Percentiles rank a stretch among this genome's conserved stretches.
These are phyloP conservation scores for Populus simonii DNA, from an alignment of 345 rosid species.

Conservation along the genomic window DNA sequence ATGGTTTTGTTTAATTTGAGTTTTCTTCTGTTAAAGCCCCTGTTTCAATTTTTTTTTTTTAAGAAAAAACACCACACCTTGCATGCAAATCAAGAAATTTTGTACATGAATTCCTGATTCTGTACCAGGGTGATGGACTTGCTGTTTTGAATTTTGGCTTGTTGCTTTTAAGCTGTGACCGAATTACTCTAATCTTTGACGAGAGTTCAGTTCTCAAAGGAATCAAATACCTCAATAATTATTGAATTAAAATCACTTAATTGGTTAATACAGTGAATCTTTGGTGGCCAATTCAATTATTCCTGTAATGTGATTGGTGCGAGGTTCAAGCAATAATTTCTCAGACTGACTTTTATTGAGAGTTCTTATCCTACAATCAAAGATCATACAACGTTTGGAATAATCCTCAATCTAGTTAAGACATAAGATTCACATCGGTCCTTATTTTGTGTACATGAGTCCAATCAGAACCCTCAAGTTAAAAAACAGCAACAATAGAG, in stretches of 20 bases:
- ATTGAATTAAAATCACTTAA: neutral
- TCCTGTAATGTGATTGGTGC: neutral
- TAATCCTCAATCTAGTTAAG: neutral
- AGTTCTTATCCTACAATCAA: neutral
- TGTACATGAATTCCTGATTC: too few species aligned
- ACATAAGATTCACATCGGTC: neutral
- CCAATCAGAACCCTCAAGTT: neutral
- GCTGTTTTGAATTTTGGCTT: neutral
- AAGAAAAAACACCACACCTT: too few species aligned
- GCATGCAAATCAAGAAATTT: too few species aligned
- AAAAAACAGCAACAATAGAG: too few species aligned
- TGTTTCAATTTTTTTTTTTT: too few species aligned
- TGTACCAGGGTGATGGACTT: too few species aligned
- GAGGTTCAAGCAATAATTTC: neutral
- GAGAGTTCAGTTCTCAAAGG: neutral
- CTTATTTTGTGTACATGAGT: neutral
- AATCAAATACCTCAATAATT: neutral
- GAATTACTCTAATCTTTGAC: neutral
- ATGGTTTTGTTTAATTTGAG: too few species aligned
- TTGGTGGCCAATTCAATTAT: neutral
- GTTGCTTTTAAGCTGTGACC: neutral
- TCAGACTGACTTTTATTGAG: neutral
- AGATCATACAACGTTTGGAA: neutral
- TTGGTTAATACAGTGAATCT: neutral
- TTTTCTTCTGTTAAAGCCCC: too few species aligned